Percentiles rank a stretch among this genome's conserved stretches.
Conservation (phyloP, 768 basidiomycete genomes). For the Tricholoma furcatifolium region DNA sequence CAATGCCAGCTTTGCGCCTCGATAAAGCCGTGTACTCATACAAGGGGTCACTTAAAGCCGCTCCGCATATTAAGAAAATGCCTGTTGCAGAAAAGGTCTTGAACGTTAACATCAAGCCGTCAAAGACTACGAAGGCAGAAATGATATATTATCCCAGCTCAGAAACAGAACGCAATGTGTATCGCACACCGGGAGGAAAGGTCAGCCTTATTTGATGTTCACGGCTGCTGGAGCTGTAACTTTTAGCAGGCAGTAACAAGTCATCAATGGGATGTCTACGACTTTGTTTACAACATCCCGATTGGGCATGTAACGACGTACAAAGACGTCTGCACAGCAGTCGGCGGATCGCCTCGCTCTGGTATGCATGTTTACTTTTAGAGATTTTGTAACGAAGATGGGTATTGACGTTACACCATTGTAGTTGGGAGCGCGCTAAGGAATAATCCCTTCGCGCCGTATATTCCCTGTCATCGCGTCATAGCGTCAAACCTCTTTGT, state of each 20-base stretch:
- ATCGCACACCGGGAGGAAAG: conserved; percentile 34
- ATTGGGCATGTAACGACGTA: conserved; percentile 55
- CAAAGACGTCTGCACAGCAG: conserved; percentile 46
- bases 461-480: conserved; percentile 69
- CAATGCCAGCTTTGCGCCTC: conserved; percentile 20
- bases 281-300: conserved; percentile 48
- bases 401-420: not conserved
- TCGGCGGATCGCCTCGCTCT: conserved; percentile 65
- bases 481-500: conserved; percentile 59
- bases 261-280: conserved; percentile 64
- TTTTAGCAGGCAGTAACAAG: conserved; percentile 42
- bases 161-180: conserved; percentile 25
- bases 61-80: not conserved
- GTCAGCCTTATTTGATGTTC: conserved; percentile 15
- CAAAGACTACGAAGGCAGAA: not conserved
- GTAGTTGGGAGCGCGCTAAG: conserved; percentile 63
- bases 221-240: not conserved
- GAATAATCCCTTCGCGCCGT: conserved; percentile 66
- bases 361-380: conserved; percentile 33
- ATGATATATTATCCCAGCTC: conserved; percentile 25
- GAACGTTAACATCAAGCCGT: not conserved
- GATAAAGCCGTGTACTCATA: conserved; percentile 14
- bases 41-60: not conserved
- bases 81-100: not conserved
- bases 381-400: not conserved